A percentile compares a stretch with the other conserved stretches of the same genome.
phyloP scores from a whole-genome alignment of 306 rosid species.

The Quercus parvula region DNA sequence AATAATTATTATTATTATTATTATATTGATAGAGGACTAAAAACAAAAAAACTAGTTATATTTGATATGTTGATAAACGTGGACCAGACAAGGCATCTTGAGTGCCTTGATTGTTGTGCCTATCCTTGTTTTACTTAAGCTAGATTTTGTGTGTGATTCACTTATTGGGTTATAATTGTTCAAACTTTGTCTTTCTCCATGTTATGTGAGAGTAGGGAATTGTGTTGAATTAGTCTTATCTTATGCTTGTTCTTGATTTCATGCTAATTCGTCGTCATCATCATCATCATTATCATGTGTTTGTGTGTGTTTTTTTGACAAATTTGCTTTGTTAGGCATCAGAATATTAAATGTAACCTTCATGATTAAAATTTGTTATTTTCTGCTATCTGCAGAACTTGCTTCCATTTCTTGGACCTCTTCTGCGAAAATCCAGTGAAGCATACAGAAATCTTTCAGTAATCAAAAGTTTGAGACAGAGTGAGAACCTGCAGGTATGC shows the following conservation, averaged over 20 bases:
- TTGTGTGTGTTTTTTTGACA: slow-evolving; percentile 4
- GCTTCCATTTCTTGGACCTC: slow-evolving; percentile 94
- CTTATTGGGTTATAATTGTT: background rate
- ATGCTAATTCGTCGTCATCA: background rate
- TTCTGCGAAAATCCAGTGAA: slow-evolving; percentile 86
- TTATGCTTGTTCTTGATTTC: background rate
- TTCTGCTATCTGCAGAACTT: slow-evolving; percentile 63
- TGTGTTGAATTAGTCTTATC: background rate
- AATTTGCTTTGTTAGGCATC: background rate
- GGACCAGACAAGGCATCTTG: background rate
- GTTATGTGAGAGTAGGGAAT: background rate
- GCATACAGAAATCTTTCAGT: slow-evolving; percentile 80
- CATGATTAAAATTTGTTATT: slow-evolving; percentile 10
- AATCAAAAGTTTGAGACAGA: slow-evolving; percentile 84
- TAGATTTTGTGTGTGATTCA: background rate
- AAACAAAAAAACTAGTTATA: background rate
- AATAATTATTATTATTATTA: too few relatives aligned
- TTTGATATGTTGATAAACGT: background rate
- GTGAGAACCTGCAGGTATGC: slow-evolving; percentile 94
- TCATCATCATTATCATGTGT: background rate
- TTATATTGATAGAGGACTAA: background rate
- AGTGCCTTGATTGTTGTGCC: background rate
- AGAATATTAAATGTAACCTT: background rate
- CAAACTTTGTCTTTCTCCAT: background rate
- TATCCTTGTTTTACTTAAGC: background rate